phyloP scores from a whole-genome alignment of 2,329 filamentous ascomycete species.

The Grosmannia clavigera region DNA sequence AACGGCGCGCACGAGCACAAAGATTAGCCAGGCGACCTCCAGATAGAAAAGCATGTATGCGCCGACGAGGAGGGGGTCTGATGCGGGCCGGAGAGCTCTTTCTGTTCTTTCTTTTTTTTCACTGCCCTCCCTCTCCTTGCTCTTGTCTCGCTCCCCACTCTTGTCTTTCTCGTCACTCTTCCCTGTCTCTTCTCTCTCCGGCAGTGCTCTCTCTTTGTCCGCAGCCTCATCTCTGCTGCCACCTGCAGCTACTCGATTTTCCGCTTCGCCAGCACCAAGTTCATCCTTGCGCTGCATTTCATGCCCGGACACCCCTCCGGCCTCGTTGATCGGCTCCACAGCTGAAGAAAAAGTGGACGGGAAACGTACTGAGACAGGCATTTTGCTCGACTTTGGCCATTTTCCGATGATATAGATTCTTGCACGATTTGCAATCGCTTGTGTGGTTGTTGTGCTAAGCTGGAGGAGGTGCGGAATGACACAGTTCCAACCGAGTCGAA shows the following conservation, averaged over 20 bases:
- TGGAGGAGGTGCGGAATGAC: neutral
- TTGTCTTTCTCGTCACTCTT: conserved; percentile 21
- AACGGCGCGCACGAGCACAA: conserved; percentile 32
- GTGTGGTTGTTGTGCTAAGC: neutral
- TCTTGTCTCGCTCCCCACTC: conserved; percentile 20
- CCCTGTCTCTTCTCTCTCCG: conserved; percentile 39
- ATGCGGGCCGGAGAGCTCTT: neutral
- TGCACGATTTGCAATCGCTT: neutral
- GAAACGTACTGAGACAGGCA: conserved; percentile 49
- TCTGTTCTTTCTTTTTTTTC: neutral
- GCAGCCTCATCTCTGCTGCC: neutral
- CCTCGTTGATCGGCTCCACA: conserved; percentile 5
- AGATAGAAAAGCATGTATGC: conserved; percentile 44
- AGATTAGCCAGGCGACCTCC: conserved; percentile 47
- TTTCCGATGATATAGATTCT: conserved; percentile 10
- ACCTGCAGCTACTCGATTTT: neutral
- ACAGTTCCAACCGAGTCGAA: neutral
- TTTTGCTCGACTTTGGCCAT: conserved; percentile 47
- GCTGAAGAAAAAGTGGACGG: conserved; percentile 13
- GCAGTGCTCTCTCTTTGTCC: neutral
- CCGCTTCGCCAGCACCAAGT: neutral
- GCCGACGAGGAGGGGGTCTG: conserved; percentile 28
- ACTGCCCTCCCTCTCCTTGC: neutral
- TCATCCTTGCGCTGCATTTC: neutral
- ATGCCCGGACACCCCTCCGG: neutral